Evolutionary conservation across 2,329 filamentous ascomycete species (phyloP), one percentile per base, ranked within the genome.

Genomic region (Chrysoporthe puriensis): DNA sequence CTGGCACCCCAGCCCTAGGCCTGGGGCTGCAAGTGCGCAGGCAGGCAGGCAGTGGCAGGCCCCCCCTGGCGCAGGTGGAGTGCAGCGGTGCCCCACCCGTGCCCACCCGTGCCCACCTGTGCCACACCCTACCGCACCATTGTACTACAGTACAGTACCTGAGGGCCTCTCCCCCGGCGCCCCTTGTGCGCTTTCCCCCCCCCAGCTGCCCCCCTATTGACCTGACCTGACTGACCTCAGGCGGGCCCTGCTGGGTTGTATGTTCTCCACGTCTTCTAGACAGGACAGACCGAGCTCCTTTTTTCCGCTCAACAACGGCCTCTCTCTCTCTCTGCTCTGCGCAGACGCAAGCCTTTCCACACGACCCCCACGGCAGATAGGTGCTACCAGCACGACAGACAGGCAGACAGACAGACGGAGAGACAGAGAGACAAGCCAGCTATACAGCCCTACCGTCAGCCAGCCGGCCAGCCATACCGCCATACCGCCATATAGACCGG

Each of bases 211-310:
- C 63, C 58, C 58, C 63, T 68, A 54, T 66, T 62, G 58, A 57
- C 62, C 61, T 64, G 14, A 13, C 14, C 61, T 64, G 14, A 13
- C 14, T n/a, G 48, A 52, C 48, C 48, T 52, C 6, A 60, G 62
- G 58, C 66, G 66, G 66, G 66, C 63, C 66, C 14, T 6, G 9
- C 16, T 1, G 26, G 21, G 4, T 7, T 9, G 26, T 26, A 26
- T 50, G 50, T 66, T 52, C 63, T 66, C 56, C 56, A 40, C n/a
- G 36, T 43, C 40, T 16, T 54, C 57, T 66, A 68, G 66, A 68
- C 62, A 66, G 63, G 26, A 26, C 26, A 26, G 26, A 26, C 60
- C 63, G 58, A 65, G 66, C 66, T 68, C 66, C 66, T 68, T 68
- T 68, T 68, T 59, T 52, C 42, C 26, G 26, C 26, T 14, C 48